Evolutionary conservation across 345 rosid genomes (phyloP), one percentile per base, ranked within the genome.

Genomic region (Microthlaspi erraticum): DNA sequence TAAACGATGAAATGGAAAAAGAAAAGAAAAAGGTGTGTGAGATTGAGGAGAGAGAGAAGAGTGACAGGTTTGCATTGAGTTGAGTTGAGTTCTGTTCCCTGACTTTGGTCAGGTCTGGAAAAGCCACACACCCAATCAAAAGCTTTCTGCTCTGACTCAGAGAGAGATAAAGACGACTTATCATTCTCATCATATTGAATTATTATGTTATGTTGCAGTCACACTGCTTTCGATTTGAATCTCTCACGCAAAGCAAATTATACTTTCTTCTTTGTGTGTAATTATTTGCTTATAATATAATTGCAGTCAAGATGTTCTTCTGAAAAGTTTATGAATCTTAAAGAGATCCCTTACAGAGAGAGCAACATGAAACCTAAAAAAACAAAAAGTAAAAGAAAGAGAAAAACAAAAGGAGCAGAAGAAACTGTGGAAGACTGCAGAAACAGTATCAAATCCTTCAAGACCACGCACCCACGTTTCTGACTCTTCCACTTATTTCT

Each of bases 41-140:
- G 34, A 62, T 29, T 31, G 14, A 45, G 26, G 11, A 62, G 68
- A 57, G 31, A 48, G 19, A 59, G 53, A 36, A 53, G 54, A 26
- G 70, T 39, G 52, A 60, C 60, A 70, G 68, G 76, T 63, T 72
- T 52, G 69, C 20, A 53, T 53, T 52, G 75, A 60, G 42, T 51
- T 53, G 76, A 61, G 51, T 51, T 36, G 58, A 34, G 76, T 72
- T 72, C 57, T 44, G 76, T 64, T 64, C 58, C 55, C 49, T 62
- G 66, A 63, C 50, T 54, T 64, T 55, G 31, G 70, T 72, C 77
- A 64, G 70, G 71, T 72, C 77, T 72, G 77, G 50, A 64, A 72
- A 64, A 64, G 58, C 57, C 34, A 56, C 64, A 64, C 58, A 64
- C 77, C 57, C 57, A 64, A 62, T 64, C 64, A 64, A 72, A 54